Percentiles rank a stretch among this genome's conserved stretches.
Conservation (phyloP, 768 basidiomycete species). For the Pleurotus platypus region DNA sequence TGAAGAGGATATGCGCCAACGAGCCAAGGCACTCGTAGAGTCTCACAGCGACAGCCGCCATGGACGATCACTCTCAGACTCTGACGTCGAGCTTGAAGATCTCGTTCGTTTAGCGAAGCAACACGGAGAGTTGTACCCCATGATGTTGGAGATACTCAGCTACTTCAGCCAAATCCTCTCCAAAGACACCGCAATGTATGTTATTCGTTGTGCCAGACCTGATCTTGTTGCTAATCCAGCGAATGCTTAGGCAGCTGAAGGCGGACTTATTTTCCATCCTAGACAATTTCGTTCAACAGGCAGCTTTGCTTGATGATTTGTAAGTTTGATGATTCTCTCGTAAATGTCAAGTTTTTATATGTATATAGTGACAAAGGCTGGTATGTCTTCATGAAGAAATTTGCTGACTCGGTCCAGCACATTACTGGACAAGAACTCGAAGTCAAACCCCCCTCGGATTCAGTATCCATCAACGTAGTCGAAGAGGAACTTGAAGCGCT, state of each 20-base stretch:
- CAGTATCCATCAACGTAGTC: slow-evolving; percentile 35
- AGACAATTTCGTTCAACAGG: slow-evolving; percentile 64
- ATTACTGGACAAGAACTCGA: slow-evolving; percentile 64
- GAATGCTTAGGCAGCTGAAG: slow-evolving; percentile 53
- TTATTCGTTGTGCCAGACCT: slow-evolving; percentile 8
- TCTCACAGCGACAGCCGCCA: slow-evolving; percentile 20
- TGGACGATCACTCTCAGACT: slow-evolving; percentile 39
- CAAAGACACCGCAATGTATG: slow-evolving; percentile 59
- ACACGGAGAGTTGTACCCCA: slow-evolving; percentile 59
- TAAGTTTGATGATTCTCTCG: slow-evolving; percentile 26
- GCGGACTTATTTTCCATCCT: slow-evolving; percentile 54
- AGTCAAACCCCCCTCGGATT: slow-evolving; percentile 39
- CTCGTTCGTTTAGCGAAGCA: slow-evolving; percentile 57
- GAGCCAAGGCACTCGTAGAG: slow-evolving; percentile 34
- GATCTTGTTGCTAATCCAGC: neutral
- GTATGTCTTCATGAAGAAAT: slow-evolving; percentile 56
- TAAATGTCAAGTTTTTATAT: neutral
- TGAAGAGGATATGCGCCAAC: slow-evolving; percentile 78
- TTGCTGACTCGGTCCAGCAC: slow-evolving; percentile 57
- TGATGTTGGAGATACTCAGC: slow-evolving; percentile 57
- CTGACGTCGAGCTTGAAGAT: slow-evolving; percentile 55
- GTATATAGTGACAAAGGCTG: slow-evolving; percentile 61
- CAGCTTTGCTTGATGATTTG: slow-evolving; percentile 60
- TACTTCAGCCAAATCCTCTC: slow-evolving; percentile 56
- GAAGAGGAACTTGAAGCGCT: slow-evolving; percentile 62